Conservation (phyloP, 2,329 filamentous ascomycete species). For the Pyrenophora seminiperda region DNA sequence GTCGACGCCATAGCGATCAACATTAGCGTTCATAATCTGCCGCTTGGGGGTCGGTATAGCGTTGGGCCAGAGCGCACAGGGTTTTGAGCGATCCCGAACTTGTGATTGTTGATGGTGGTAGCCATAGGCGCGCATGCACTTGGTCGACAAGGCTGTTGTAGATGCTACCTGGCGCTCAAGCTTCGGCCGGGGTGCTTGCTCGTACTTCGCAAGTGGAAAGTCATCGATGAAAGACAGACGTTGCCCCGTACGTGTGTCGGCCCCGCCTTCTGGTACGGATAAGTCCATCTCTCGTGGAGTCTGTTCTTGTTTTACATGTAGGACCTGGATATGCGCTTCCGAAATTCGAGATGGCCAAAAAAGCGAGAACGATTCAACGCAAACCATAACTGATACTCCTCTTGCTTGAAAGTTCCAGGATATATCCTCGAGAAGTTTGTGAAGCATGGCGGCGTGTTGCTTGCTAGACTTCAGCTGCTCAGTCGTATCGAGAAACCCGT, state of each 20-base stretch:
- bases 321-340: constrained; percentile 30
- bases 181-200: constrained; percentile 9
- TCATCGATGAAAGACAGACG: constrained; percentile 26
- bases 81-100: constrained; percentile 23
- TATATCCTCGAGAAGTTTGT: constrained; percentile 28
- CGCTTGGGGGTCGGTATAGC: constrained; percentile 31
- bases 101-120: constrained; percentile 12
- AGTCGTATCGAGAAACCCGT: constrained; percentile 9
- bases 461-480: constrained; percentile 16
- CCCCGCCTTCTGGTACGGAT: background rate
- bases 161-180: constrained; percentile 13
- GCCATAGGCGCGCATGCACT: background rate
- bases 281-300: constrained; percentile 9
- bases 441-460: constrained; percentile 20
- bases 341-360: constrained; percentile 31
- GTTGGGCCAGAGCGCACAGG: constrained; percentile 33
- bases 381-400: constrained; percentile 30
- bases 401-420: constrained; percentile 22
- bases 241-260: background rate
- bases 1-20: constrained; percentile 31
- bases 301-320: constrained; percentile 17
- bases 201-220: constrained; percentile 10
- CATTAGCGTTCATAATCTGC: constrained; percentile 21
- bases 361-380: constrained; percentile 31
- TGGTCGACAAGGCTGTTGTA: constrained; percentile 1